Evolutionary conservation across 2,329 filamentous ascomycete species (phyloP).

Genomic region (Colletotrichum sp.): DNA sequence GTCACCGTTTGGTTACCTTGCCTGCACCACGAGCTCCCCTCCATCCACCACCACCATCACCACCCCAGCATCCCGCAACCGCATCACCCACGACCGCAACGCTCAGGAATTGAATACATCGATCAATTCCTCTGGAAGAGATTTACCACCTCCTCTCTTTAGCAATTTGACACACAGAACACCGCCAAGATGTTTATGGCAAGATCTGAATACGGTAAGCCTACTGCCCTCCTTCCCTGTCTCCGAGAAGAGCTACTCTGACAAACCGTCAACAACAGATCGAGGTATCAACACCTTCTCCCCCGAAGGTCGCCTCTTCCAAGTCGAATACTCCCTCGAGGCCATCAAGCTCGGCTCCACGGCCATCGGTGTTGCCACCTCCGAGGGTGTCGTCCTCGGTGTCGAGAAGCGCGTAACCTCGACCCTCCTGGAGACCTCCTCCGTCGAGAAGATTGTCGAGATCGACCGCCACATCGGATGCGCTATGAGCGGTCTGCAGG

Average conservation of each 20-base stretch:
- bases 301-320: conserved; percentile 98
- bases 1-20: conserved; percentile 16
- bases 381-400: conserved; percentile 92
- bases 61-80: neutral
- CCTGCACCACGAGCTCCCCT: conserved; percentile 19
- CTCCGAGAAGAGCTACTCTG: conserved; percentile 37
- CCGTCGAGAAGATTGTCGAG: conserved; percentile 99
- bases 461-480: conserved; percentile 99
- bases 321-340: conserved; percentile 99
- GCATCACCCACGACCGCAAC: neutral
- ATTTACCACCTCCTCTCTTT: neutral
- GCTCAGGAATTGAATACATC: neutral
- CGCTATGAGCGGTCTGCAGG: conserved; percentile 97
- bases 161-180: conserved; percentile 29
- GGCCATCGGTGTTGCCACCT: conserved; percentile 96
- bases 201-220: conserved; percentile 98
- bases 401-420: conserved; percentile 99
- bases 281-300: conserved; percentile 79
- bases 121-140: neutral
- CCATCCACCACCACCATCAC: neutral
- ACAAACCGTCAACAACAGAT: conserved; percentile 7
- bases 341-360: conserved; percentile 99
- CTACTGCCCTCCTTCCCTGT: conserved; percentile 26
- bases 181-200: conserved; percentile 94
- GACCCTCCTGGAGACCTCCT: conserved; percentile 94